These are phyloP conservation scores for Reticulascus tulasneorum DNA, from an alignment of 2,329 filamentous ascomycete species.

Conservation along the genomic window DNA sequence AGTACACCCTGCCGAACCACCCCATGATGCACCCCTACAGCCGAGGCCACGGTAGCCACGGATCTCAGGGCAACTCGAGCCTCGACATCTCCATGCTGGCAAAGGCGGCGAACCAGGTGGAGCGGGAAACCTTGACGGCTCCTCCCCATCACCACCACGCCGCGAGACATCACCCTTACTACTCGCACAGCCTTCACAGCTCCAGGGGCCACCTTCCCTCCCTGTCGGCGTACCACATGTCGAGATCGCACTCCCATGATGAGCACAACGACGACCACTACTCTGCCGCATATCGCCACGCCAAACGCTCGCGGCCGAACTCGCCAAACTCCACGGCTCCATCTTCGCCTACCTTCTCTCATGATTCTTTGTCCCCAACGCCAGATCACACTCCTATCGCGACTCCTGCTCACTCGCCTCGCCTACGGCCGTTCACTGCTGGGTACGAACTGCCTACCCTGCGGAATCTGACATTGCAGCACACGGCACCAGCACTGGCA, in stretches of 20 bases:
- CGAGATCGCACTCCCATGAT: conserved; percentile 78
- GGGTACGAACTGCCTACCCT: conserved; percentile 81
- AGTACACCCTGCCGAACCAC: conserved; percentile 51
- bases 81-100: conserved; percentile 58
- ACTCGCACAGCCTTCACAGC: conserved; percentile 42
- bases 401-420: conserved; percentile 91
- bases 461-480: conserved; percentile 56
- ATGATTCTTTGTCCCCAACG: conserved; percentile 91
- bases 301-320: conserved; percentile 87
- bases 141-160: conserved; percentile 37
- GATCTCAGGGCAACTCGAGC: conserved; percentile 31
- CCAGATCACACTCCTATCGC: conserved; percentile 98
- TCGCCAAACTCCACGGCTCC: conserved; percentile 94
- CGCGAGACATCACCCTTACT: conserved; percentile 52
- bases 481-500: conserved; percentile 51
- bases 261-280: conserved; percentile 77
- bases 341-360: conserved; percentile 92
- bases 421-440: conserved; percentile 73
- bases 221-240: conserved; percentile 90
- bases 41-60: conserved; percentile 40
- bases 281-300: conserved; percentile 60
- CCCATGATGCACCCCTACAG: conserved; percentile 46
- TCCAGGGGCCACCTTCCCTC: conserved; percentile 66
- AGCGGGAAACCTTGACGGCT: conserved; percentile 49
- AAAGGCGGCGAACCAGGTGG: conserved; percentile 57